Evolutionary conservation across 768 basidiomycete genomes (phyloP), one percentile per base, ranked within the genome.

Genomic region (Lactarius indigo): DNA sequence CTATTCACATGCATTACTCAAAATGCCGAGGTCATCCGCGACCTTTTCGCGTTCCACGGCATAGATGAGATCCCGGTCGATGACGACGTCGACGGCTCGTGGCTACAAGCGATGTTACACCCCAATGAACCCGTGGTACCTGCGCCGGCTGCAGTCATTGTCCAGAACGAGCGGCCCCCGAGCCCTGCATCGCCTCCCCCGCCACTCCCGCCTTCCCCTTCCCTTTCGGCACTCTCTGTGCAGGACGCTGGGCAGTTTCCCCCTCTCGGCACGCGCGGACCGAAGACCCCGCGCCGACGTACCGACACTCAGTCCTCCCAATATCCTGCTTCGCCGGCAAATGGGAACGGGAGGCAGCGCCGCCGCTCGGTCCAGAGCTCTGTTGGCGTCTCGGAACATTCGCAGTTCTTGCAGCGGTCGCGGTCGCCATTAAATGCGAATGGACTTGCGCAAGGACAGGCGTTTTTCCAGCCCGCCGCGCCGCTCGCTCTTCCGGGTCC

Each of bases 71-170:
- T 69, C 41, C 65, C 65, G 12, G 68, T 54, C 1, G 31, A 23
- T 1, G 56, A 54, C 17, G 47, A 23, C 3, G 60, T 59, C 5
- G 56, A 57, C 37, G 57, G 33, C 37, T 33, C 61, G 3, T 69
- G 68, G 68, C 47, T 69, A n/a, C 65, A 63, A 23, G 47, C 68
- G 5, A 57, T 69, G 1, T 37, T 18, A 9, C 55, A 69, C 23
- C 64, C 68, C n/a, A 33, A 60, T 23, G 35, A 65, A 10, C 67
- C 64, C 8, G 42, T 68, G 15, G 41, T 68, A 12, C 67, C 67
- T 1, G 26, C 28, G 10, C 8, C 42, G 7, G 30, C 18, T 57
- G 42, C 37, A 30, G 26, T 39, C 9, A 39, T 44, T 17, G 28
- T 42, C 54, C 54, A 59, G 57, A 54, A 13, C 10, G 15, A 56